Evolutionary conservation across 2,329 filamentous ascomycete species (phyloP).

Genomic region (Niveomyces coronatus): DNA sequence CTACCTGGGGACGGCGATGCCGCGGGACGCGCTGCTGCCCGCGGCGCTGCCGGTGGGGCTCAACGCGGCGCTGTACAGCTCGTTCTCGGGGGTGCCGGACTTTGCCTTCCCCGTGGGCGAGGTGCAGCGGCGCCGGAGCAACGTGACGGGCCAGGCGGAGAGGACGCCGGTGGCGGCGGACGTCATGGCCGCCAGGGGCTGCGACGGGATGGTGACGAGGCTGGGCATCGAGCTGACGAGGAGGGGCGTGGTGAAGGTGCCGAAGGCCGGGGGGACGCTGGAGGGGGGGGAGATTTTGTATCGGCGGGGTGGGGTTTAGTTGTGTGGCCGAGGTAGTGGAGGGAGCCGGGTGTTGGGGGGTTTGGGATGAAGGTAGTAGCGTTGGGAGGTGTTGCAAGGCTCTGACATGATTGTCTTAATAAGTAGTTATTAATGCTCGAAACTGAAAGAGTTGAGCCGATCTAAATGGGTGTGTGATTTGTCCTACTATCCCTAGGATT

Average conservation of each 20-base stretch:
- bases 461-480: too few relatives aligned
- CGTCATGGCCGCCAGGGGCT: conserved; percentile 30
- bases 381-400: too few relatives aligned
- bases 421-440: too few relatives aligned
- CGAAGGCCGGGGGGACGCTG: conserved; percentile 28
- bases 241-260: conserved; percentile 36
- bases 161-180: conserved; percentile 32
- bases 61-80: conserved; percentile 21
- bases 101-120: conserved; percentile 33
- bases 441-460: too few relatives aligned
- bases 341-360: too few relatives aligned
- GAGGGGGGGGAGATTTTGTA: conserved; percentile 17
- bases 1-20: conserved; percentile 7
- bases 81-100: conserved; percentile 16
- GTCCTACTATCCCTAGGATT: too few relatives aligned
- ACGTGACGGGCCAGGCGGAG: conserved; percentile 28
- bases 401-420: too few relatives aligned
- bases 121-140: conserved; percentile 27
- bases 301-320: not conserved
- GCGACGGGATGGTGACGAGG: conserved; percentile 45
- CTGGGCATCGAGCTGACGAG: conserved; percentile 40
- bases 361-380: too few relatives aligned
- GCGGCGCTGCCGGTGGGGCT: conserved; percentile 6
- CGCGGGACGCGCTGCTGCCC: conserved; percentile 14
- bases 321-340: not conserved